These are phyloP conservation scores for Dipodascus geniculatus DNA, from an alignment of 805 yeast genomes.

Conservation along the genomic window DNA sequence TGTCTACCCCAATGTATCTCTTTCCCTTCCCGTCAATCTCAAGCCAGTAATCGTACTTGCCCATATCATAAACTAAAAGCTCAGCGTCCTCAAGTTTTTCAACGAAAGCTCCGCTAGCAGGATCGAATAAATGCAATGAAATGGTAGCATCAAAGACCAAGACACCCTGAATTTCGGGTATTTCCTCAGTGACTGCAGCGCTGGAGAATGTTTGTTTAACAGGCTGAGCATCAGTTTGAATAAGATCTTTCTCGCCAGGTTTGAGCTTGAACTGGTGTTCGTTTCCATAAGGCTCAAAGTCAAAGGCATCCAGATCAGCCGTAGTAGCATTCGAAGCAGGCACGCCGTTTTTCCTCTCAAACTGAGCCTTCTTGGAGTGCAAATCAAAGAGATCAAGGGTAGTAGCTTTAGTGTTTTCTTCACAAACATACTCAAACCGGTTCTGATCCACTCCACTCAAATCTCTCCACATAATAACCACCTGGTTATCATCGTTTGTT, in stretches of 20 bases:
- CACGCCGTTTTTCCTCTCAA: conserved; percentile 58
- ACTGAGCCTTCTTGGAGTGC: conserved; percentile 55
- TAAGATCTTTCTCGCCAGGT: background rate
- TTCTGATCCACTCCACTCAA: conserved; percentile 78
- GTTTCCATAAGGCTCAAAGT: conserved; percentile 24
- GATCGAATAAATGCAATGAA: conserved; percentile 48
- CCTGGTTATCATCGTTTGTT: conserved; percentile 41
- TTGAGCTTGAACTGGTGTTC: background rate
- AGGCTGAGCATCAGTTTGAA: background rate
- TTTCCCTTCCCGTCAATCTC: conserved; percentile 28
- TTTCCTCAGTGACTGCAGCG: background rate
- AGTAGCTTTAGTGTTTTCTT: conserved; percentile 35
- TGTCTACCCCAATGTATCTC: conserved; percentile 28
- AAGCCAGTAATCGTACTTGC: conserved; percentile 42
- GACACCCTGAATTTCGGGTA: conserved; percentile 12
- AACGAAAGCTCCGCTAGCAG: conserved; percentile 36
- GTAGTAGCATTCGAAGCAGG: conserved; percentile 31
- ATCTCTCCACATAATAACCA: conserved; percentile 70
- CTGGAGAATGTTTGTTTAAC: background rate
- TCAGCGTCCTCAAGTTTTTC: conserved; percentile 28
- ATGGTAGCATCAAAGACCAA: conserved; percentile 17
- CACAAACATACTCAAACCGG: conserved; percentile 66
- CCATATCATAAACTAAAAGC: conserved; percentile 34
- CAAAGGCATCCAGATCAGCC: conserved; percentile 47
- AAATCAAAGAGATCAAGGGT: conserved; percentile 50